Base-by-base conservation (phyloP, 768 basidiomycete genomes). In the Harrya chromipes region DNA sequence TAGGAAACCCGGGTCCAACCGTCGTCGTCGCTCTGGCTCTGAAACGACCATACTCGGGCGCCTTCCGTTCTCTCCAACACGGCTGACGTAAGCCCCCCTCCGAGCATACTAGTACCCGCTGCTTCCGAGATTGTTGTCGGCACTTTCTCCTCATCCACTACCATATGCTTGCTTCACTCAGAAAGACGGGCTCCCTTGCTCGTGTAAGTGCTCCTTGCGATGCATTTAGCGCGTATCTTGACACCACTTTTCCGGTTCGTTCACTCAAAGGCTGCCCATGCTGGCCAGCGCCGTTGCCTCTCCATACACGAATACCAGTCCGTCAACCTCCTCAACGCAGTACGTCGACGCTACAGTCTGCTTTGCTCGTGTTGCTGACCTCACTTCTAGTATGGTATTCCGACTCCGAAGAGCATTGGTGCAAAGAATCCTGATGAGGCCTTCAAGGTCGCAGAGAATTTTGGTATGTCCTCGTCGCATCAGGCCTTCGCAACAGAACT, bases 271-370 rank as follows among this genome's bases (percentile, higher is more conserved):
- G 72, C 75, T 68, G 79, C 76, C 60, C 84, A 82, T 80, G 81
- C 82, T 62, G 81, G 84, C 66, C 93, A 94, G 80, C 89, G 79
- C 74, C 90, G 94, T 56, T 88, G 84, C 68, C 83, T 97, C 62
- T 95, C 93, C 21, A 94, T 99, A 62, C 97, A 99, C 73, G 97
- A 99, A 74, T 91, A 97, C 74, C 94, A 98, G 71, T 95, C 94
- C 38, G 88, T 98, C 70, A 85, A 86, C 56, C 78, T 99, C 40
- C 81, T 99, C 59, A 97, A 97, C 74, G 85, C 92, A 56, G 95
- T 97, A 66, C 62, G 77, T 63, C 8, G 29, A 47, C 37, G 16
- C 24, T 27, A 12, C 12, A 31, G 6, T 51, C n/a, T 19, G 19
- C 29, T 20, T 43, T 39, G 24, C 14, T 42, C 31, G 6, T 33